Evolutionary conservation across 2,329 filamentous ascomycete genomes (phyloP).

Genomic region (Microdochium paspali): DNA sequence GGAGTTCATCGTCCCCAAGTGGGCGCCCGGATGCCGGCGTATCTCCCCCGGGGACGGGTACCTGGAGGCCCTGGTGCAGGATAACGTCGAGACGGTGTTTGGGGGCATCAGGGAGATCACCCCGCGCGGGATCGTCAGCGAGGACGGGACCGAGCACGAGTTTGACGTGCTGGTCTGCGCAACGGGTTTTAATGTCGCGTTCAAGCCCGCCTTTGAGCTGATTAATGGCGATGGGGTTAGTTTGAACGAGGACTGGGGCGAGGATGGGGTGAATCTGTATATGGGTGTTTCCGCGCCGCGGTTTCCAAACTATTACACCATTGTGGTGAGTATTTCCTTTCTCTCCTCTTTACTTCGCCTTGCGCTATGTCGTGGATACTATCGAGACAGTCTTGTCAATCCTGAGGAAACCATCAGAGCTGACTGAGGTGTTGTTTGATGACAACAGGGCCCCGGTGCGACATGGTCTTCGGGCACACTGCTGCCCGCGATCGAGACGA

Average conservation of each 20-base stretch:
- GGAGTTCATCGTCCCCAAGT: constrained; percentile 20
- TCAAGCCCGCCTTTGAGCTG: constrained; percentile 25
- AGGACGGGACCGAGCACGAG: constrained; percentile 15
- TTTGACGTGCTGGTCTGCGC: constrained; percentile 20
- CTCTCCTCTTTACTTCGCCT: too few relatives aligned
- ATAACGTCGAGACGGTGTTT: constrained; percentile 29
- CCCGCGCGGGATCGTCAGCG: constrained; percentile 14
- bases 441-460: constrained; percentile 24
- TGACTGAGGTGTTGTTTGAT: too few relatives aligned
- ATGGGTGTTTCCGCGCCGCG: constrained; percentile 17
- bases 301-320: constrained; percentile 20
- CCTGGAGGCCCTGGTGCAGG: constrained; percentile 27
- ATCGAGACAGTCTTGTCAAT: too few relatives aligned
- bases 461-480: constrained; percentile 34
- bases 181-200: constrained; percentile 11
- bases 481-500: constrained; percentile 32
- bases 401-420: too few relatives aligned
- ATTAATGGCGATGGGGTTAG: constrained; percentile 24
- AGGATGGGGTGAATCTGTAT: constrained; percentile 11
- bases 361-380: too few relatives aligned
- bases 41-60: constrained; percentile 32
- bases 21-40: constrained; percentile 26
- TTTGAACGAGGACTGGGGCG: constrained; percentile 17
- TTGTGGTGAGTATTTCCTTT: constrained; percentile 8
- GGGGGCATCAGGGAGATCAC: constrained; percentile 20